phyloP scores from a whole-genome alignment of 225 moss, liverwort and hornwort species.

The Physcomitrium patens region DNA sequence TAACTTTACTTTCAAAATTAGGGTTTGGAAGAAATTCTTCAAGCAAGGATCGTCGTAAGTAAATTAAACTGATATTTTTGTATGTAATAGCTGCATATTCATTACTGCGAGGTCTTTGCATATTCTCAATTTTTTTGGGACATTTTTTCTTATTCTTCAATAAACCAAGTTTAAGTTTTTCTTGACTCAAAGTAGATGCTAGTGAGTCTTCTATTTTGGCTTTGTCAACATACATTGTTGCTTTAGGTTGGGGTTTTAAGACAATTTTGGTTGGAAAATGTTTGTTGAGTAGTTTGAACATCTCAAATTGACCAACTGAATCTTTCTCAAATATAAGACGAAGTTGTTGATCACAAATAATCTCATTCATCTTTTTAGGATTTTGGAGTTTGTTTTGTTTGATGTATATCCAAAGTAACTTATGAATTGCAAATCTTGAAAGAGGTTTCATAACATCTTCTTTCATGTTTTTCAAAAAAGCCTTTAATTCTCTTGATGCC shows the following conservation, averaged over 20 bases:
- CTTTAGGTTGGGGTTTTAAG: conserved; percentile 22
- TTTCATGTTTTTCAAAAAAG: conserved; percentile 75
- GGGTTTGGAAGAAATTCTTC: conserved; percentile 79
- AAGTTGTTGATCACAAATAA: conserved; percentile 85
- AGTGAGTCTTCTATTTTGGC: conserved; percentile 30
- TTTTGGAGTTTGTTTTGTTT: conserved; percentile 92
- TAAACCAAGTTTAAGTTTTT: conserved; percentile 30
- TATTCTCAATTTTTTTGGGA: conserved; percentile 57
- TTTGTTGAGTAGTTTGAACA: conserved; percentile 76
- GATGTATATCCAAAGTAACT: conserved; percentile 84
- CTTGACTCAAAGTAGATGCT: conserved; percentile 31
- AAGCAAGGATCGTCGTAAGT: conserved; percentile 78
- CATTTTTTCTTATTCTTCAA: conserved; percentile 56
- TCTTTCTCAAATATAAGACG: conserved; percentile 80
- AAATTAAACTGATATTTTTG: conserved; percentile 89
- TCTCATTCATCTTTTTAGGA: conserved; percentile 78
- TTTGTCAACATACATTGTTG: neutral
- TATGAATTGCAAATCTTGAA: conserved; percentile 72
- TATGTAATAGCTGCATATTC: conserved; percentile 88
- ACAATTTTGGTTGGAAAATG: conserved; percentile 69
- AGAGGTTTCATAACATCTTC: conserved; percentile 78
- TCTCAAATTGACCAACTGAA: conserved; percentile 81
- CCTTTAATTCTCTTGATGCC: conserved; percentile 80
- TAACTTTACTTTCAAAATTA: conserved; percentile 81
- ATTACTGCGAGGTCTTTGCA: conserved; percentile 62